A percentile compares a stretch with the other conserved stretches of the same genome.
Conservation (phyloP, 2,329 filamentous ascomycete species). For the Pestalotiopsis sp. region DNA sequence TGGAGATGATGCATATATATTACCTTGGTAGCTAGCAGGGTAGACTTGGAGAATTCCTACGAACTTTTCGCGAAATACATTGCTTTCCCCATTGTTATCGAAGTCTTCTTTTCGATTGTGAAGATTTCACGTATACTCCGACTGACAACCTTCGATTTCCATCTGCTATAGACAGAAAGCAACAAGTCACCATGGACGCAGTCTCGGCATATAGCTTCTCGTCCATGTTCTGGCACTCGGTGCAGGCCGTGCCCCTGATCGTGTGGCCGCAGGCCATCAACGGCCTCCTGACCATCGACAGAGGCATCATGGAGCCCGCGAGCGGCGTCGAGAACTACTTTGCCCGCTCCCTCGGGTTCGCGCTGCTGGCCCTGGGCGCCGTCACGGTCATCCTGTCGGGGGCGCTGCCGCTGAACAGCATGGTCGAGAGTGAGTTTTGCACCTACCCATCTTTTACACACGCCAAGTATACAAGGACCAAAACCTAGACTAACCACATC, state of each 20-base stretch:
- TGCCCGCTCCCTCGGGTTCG: conserved; percentile 69
- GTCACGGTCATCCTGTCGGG: conserved; percentile 72
- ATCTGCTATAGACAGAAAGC: neutral
- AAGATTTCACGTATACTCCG: neutral
- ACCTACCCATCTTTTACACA: neutral
- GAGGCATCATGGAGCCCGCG: conserved; percentile 4
- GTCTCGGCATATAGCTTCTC: conserved; percentile 53
- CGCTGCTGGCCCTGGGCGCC: conserved; percentile 65
- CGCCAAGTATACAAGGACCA: neutral
- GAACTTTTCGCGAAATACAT: neutral
- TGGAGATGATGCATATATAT: neutral
- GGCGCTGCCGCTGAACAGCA: conserved; percentile 65
- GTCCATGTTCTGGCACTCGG: conserved; percentile 52
- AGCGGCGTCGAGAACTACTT: conserved; percentile 72
- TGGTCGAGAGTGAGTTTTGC: conserved; percentile 37
- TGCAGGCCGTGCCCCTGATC: conserved; percentile 50
- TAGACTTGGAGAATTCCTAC: neutral
- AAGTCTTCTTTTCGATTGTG: neutral
- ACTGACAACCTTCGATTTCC: too few species aligned
- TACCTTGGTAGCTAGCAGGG: neutral
- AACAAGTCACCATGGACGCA: conserved; percentile 36
- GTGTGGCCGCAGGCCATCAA: conserved; percentile 50
- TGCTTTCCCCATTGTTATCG: neutral
- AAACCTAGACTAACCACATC: neutral
- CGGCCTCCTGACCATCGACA: conserved; percentile 38